A percentile compares a stretch with the other conserved stretches of the same genome.
These are phyloP conservation scores for Cryptococcus neoformans DNA, from an alignment of 1,284 basidiomycete genomes.

Conservation along the genomic window DNA sequence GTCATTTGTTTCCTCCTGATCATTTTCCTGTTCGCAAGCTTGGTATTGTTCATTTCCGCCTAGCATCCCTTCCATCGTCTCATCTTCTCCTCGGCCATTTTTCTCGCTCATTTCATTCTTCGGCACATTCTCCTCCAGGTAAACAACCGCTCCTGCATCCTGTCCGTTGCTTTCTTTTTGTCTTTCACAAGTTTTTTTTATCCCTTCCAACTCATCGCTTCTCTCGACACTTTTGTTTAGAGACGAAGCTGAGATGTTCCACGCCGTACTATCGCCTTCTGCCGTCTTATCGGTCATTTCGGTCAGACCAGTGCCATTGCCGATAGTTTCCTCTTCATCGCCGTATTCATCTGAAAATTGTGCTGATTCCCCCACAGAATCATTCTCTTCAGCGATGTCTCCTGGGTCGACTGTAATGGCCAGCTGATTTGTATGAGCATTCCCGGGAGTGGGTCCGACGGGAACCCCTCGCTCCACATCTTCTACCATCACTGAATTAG, in stretches of 20 bases:
- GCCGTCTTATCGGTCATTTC: conserved; percentile 11
- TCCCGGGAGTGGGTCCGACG: no score
- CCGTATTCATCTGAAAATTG: no score
- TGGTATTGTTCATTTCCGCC: no score
- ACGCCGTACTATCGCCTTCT: conserved; percentile 15
- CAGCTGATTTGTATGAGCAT: no score
- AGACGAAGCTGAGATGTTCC: conserved; percentile 17
- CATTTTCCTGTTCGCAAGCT: neutral
- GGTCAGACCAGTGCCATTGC: neutral
- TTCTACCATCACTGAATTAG: no score
- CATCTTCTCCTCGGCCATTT: neutral
- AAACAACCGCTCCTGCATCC: neutral
- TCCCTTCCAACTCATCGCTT: conserved; percentile 12
- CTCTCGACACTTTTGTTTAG: no score
- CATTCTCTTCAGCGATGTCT: no score
- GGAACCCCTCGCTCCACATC: no score
- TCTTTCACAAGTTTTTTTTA: conserved; percentile 12
- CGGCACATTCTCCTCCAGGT: conserved; percentile 2
- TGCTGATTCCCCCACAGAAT: no score
- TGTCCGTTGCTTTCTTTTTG: conserved; percentile 21
- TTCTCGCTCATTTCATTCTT: conserved; percentile 9
- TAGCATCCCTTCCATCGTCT: no score
- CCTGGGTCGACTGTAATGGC: no score
- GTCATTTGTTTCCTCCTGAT: neutral
- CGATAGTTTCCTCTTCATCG: neutral